phyloP scores from a whole-genome alignment of 1,284 basidiomycete genomes.

The Boletellus deceptivus region DNA sequence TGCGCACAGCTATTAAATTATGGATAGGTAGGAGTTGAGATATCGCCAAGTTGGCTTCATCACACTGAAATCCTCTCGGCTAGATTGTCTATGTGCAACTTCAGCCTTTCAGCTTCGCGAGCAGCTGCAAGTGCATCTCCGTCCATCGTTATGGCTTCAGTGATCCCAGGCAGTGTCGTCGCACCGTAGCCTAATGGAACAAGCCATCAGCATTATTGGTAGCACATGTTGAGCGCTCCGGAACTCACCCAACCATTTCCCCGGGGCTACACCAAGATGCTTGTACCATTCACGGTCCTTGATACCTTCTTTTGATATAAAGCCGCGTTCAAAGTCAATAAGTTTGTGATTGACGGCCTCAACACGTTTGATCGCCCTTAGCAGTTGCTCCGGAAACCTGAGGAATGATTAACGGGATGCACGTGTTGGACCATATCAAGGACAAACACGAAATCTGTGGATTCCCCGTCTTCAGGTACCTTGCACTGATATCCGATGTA shows the following conservation, averaged over 20 bases:
- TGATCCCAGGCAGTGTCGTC: constrained; percentile 61
- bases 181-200: constrained; percentile 53
- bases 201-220: constrained; percentile 3
- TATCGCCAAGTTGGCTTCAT: not conserved
- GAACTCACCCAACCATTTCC: constrained; percentile 61
- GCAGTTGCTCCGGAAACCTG: constrained; percentile 35
- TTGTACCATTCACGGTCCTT: constrained; percentile 70
- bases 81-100: constrained; percentile 40
- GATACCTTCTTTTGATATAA: constrained; percentile 67
- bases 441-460: constrained; percentile 16
- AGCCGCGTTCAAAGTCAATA: constrained; percentile 64
- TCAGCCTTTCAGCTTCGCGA: constrained; percentile 48
- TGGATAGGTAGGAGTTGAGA: not conserved
- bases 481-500: constrained; percentile 24
- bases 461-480: constrained; percentile 3
- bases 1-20: too few species aligned
- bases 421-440: not conserved
- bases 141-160: constrained; percentile 57
- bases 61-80: constrained; percentile 31
- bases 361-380: constrained; percentile 49
- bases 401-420: constrained; percentile 3
- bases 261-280: constrained; percentile 73
- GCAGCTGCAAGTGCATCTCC: constrained; percentile 43
- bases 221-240: constrained; percentile 7
- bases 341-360: constrained; percentile 58